phyloP scores from a whole-genome alignment of 208 protist genomes.

The Vickermania ingenoplastis region DNA sequence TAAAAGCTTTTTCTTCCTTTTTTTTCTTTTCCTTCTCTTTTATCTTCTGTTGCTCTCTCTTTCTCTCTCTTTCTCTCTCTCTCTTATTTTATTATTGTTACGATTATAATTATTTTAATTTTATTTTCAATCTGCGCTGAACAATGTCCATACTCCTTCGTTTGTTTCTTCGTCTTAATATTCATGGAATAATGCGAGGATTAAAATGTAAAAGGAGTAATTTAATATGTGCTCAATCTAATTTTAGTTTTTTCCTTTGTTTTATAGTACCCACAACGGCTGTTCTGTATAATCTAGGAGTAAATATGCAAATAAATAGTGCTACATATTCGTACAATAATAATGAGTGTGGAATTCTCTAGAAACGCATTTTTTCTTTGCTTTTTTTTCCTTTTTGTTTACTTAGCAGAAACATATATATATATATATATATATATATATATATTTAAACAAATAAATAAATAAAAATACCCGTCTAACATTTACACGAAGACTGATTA shows the following conservation, averaged over 20 bases:
- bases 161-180: neutral
- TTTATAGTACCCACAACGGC: neutral
- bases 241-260: neutral
- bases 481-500: too few species aligned
- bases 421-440: slow-evolving; percentile 4
- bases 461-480: too few species aligned
- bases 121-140: neutral
- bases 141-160: neutral
- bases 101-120: neutral
- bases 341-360: neutral
- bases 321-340: neutral
- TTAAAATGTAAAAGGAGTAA: neutral
- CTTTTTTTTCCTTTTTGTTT: neutral
- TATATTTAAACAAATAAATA: too few species aligned
- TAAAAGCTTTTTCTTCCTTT: neutral
- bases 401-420: neutral
- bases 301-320: neutral
- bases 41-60: neutral
- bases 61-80: neutral
- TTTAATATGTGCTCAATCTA: neutral
- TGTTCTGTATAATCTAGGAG: too few species aligned
- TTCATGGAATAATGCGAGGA: neutral
- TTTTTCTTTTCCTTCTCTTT: slow-evolving; percentile 3
- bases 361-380: neutral
- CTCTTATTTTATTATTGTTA: neutral